Evolutionary conservation across 2,329 filamentous ascomycete species (phyloP).

Genomic region (Alternaria triticina): DNA sequence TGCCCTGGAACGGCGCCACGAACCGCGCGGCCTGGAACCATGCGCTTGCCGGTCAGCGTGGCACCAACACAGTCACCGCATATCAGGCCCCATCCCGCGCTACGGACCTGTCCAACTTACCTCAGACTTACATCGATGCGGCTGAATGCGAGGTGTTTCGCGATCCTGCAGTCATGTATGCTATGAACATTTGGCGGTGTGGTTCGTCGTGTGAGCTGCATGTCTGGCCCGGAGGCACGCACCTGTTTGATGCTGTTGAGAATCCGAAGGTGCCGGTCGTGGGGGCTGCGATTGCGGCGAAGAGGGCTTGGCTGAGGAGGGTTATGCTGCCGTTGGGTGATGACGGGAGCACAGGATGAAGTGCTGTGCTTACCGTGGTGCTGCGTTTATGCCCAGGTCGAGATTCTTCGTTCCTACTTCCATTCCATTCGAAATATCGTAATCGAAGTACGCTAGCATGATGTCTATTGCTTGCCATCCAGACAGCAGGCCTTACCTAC

Average conservation of each 20-base stretch:
- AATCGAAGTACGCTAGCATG: too few relatives aligned
- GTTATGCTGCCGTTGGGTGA: not conserved
- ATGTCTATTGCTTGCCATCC: too few relatives aligned
- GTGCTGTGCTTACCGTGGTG: not conserved
- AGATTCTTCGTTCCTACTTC: too few relatives aligned
- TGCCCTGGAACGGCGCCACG: slow-evolving; percentile 11
- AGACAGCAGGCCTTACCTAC: too few relatives aligned
- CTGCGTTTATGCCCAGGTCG: too few relatives aligned
- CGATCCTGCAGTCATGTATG: slow-evolving; percentile 21
- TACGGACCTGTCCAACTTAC: slow-evolving; percentile 18
- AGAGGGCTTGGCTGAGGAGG: not conserved
- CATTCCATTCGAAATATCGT: too few relatives aligned
- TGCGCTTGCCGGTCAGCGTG: slow-evolving; percentile 12
- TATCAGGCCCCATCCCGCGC: slow-evolving; percentile 21
- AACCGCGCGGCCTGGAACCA: slow-evolving; percentile 18
- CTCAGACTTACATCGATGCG: slow-evolving; percentile 23
- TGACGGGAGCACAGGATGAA: not conserved
- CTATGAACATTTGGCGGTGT: slow-evolving; percentile 22
- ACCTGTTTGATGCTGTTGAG: slow-evolving; percentile 21
- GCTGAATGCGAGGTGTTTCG: slow-evolving; percentile 31
- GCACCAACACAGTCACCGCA: slow-evolving; percentile 11
- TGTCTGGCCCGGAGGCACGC: slow-evolving; percentile 22
- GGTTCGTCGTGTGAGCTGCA: slow-evolving; percentile 27
- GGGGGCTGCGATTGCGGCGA: slow-evolving; percentile 8
- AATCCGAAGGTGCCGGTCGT: slow-evolving; percentile 11